Evolutionary conservation across 129 eudicot species (phyloP).

Genomic region (Saposhnikovia divaricata): DNA sequence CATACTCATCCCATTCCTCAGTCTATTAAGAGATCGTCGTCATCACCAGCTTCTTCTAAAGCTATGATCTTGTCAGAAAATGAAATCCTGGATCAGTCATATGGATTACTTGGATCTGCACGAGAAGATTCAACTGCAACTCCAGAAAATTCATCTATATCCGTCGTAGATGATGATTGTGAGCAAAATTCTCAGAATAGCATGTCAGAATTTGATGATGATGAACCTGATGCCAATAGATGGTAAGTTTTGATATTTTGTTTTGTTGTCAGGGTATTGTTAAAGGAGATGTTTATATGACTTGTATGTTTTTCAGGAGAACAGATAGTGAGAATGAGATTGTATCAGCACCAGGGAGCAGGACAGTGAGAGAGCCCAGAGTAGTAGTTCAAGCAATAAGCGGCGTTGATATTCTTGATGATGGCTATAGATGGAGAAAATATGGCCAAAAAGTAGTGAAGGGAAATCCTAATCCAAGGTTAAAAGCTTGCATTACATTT

Average conservation of each 20-base stretch:
- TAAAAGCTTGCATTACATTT: background rate
- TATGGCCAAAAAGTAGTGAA: constrained; percentile 91
- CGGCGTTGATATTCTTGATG: constrained; percentile 81
- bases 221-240: constrained; percentile 66
- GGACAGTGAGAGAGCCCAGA: constrained; percentile 80
- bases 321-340: background rate
- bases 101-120: constrained; percentile 47
- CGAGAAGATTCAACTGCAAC: constrained; percentile 58
- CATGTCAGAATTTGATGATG: constrained; percentile 33
- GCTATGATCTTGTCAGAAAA: background rate
- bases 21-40: constrained; percentile 20
- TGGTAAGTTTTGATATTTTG: constrained; percentile 27
- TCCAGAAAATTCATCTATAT: constrained; percentile 54
- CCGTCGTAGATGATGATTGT: background rate
- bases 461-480: constrained; percentile 96
- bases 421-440: constrained; percentile 89
- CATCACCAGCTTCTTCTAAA: constrained; percentile 21
- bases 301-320: background rate
- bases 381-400: constrained; percentile 84
- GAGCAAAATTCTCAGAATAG: background rate
- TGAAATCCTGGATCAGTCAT: constrained; percentile 55
- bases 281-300: background rate
- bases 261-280: background rate
- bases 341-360: constrained; percentile 33
- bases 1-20: constrained; percentile 47